phyloP scores from a whole-genome alignment of 345 rosid genomes.

The Brassica carinata region DNA sequence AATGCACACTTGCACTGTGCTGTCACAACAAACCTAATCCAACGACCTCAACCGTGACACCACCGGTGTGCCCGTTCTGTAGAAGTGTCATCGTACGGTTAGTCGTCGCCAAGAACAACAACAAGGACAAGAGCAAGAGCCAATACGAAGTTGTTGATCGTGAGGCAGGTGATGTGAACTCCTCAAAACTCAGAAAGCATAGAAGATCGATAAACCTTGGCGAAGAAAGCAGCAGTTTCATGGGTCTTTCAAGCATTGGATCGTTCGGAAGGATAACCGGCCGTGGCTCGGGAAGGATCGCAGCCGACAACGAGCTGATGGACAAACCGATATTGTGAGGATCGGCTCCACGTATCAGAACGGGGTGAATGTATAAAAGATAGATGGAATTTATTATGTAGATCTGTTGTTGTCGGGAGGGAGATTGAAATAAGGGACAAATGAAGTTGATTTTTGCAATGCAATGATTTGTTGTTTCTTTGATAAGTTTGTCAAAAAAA shows the following conservation, averaged over 20 bases:
- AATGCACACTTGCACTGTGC: conserved; percentile 92
- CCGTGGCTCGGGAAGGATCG: conserved; percentile 73
- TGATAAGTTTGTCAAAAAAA: conserved; percentile 36
- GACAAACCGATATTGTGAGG: conserved; percentile 52
- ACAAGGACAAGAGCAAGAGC: conserved; percentile 43
- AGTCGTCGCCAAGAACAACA: conserved; percentile 61
- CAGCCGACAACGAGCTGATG: conserved; percentile 60
- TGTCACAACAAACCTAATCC: conserved; percentile 99
- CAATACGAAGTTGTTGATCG: conserved; percentile 50
- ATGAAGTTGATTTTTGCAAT: conserved; percentile 24
- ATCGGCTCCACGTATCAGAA: neutral
- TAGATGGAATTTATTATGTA: conserved; percentile 33
- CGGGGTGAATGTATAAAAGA: conserved; percentile 34
- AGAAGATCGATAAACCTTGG: conserved; percentile 70
- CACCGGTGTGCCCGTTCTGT: conserved; percentile 97
- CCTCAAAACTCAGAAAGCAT: conserved; percentile 64
- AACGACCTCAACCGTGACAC: conserved; percentile 56
- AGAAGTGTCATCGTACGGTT: conserved; percentile 73
- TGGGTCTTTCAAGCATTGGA: conserved; percentile 68
- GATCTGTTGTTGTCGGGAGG: conserved; percentile 24
- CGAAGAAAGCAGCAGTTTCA: conserved; percentile 97
- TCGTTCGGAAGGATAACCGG: conserved; percentile 72
- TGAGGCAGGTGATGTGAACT: conserved; percentile 53
- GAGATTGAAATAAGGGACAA: conserved; percentile 34
- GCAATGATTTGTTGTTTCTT: conserved; percentile 34